Conservation (phyloP, 805 yeast genomes). For the Pichia paraexigua region DNA sequence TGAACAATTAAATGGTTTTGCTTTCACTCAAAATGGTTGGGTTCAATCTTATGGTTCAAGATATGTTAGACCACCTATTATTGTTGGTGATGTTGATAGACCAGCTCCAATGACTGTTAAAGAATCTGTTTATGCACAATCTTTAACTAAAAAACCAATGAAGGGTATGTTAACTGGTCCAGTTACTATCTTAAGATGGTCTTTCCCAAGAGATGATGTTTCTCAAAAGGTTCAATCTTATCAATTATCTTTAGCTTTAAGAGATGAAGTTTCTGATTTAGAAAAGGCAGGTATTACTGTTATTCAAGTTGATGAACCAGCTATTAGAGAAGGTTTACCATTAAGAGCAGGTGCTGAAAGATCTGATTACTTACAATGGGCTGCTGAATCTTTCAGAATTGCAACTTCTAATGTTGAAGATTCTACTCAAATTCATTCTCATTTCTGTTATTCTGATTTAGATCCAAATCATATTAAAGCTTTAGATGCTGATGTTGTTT, state of each 20-base stretch:
- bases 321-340: slow-evolving; percentile 99
- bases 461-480: slow-evolving; percentile 99
- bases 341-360: slow-evolving; percentile 97
- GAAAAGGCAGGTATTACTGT: slow-evolving; percentile 98
- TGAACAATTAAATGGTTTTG: slow-evolving; percentile 97
- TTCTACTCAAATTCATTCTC: slow-evolving; percentile 97
- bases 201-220: slow-evolving; percentile 99
- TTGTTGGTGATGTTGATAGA: slow-evolving; percentile 98
- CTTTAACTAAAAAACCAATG: slow-evolving; percentile 90
- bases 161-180: slow-evolving; percentile 99
- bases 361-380: slow-evolving; percentile 94
- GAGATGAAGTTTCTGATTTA: slow-evolving; percentile 97
- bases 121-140: slow-evolving; percentile 99
- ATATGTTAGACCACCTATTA: slow-evolving; percentile 98
- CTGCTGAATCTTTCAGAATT: slow-evolving; percentile 98
- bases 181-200: slow-evolving; percentile 99
- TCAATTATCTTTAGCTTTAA: slow-evolving; percentile 94
- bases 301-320: slow-evolving; percentile 99
- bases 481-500: slow-evolving; percentile 98
- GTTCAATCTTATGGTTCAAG: slow-evolving; percentile 99
- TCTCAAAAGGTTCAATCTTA: slow-evolving; percentile 88
- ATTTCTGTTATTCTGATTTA: slow-evolving; percentile 99
- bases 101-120: slow-evolving; percentile 98
- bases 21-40: slow-evolving; percentile 99
- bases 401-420: slow-evolving; percentile 97